Base-by-base conservation (phyloP, 306 rosid species). In the Hylodesmum podocarpum region DNA sequence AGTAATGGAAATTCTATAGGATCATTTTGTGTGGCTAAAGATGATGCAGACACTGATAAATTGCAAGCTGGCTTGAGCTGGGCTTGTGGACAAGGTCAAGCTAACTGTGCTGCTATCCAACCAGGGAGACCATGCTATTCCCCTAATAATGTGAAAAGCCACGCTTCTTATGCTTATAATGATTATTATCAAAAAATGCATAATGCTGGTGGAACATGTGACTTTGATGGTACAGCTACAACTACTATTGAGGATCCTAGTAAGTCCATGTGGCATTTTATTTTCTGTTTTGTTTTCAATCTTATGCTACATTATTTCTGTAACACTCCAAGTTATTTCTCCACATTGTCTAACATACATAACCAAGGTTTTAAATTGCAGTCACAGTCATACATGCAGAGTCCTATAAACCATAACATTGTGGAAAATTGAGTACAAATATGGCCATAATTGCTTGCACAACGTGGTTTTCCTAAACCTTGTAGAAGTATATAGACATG, bases 41-140 rank as follows among this genome's bases (percentile, higher is more conserved):
- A 85, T 54, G 92, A 84, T 36, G 89, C 86, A 1, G 93, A 88
- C 72, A 70, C 87, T 57, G 97, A 92, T 39, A 89, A 92, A 85
- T 82, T 95, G 72, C 84, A 87, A 83, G 93, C 81, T 31, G 97
- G 92, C 46, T 40, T 95, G 75, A 89, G 73, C 72, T 95, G 98
- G 98, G 98, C 97, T 18, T 92, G 97, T 66, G 98, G 97, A 39
- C 95, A 85, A 81, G 97, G 97, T 53, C 89, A 85, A 54, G 97
- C 95, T 13, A 87, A 88, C 64, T 92, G 98, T 58, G 70, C 74
- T 3, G 92, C 97, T 14, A 84, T 95, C 82, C 98, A 95, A 82
- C 33, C 65, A 6, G 98, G 93, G 41, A 82, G 80, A 70, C 78
- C 92, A 4, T 94, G 98, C 50, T 92, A 75, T 82, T 61, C 46